These are phyloP conservation scores for Naumovozyma castellii DNA, from an alignment of 805 yeast species.

Conservation along the genomic window DNA sequence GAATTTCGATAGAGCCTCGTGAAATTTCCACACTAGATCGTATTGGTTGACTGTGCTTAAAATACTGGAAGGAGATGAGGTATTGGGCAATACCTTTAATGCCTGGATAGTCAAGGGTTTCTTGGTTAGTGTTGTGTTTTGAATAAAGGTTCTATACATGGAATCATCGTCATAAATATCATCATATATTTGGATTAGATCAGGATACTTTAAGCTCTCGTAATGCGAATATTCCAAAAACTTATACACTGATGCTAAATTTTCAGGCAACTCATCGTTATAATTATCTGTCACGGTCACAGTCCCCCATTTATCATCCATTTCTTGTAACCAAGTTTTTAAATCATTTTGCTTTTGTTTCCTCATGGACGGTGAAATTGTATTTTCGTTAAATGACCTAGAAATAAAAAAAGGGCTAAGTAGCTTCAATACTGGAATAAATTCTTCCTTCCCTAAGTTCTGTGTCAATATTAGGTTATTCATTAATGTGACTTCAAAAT, in stretches of 20 bases:
- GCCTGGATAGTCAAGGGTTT: constrained; percentile 16
- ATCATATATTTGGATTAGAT: constrained; percentile 13
- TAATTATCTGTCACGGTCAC: not conserved
- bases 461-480: constrained; percentile 39
- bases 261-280: constrained; percentile 12
- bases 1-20: constrained; percentile 31
- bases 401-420: constrained; percentile 38
- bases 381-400: constrained; percentile 29
- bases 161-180: constrained; percentile 24
- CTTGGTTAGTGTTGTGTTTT: constrained; percentile 20
- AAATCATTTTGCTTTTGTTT: constrained; percentile 17
- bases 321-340: constrained; percentile 23
- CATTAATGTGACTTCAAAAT: constrained; percentile 36
- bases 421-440: constrained; percentile 31
- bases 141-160: constrained; percentile 21
- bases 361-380: constrained; percentile 20
- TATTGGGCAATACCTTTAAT: constrained; percentile 11
- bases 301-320: constrained; percentile 22
- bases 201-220: constrained; percentile 17
- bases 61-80: constrained; percentile 21
- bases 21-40: constrained; percentile 36
- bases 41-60: constrained; percentile 29
- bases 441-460: constrained; percentile 42
- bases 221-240: constrained; percentile 20
- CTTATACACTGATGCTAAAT: constrained; percentile 14